Evolutionary conservation across 345 rosid species (phyloP).

Genomic region (Populus ilicifolia): DNA sequence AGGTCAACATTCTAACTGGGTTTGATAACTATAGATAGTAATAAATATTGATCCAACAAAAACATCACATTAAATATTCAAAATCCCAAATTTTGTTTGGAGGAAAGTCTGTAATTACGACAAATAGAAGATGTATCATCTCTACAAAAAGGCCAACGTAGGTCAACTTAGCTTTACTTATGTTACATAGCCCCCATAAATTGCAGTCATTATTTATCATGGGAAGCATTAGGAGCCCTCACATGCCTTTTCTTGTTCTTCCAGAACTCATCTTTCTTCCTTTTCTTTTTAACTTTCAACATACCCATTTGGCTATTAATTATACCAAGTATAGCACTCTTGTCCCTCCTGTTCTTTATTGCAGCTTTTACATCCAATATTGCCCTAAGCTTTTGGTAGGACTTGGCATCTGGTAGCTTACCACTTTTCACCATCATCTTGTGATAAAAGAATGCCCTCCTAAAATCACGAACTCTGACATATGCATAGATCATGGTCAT

Average conservation of each 20-base stretch:
- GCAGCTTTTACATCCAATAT: constrained; percentile 74
- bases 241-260: constrained; percentile 51
- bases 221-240: constrained; percentile 16
- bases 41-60: too few relatives aligned
- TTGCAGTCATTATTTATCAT: background rate
- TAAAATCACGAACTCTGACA: constrained; percentile 80
- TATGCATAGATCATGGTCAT: constrained; percentile 85
- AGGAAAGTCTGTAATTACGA: background rate
- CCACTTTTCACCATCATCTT: constrained; percentile 81
- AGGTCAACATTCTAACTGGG: too few relatives aligned
- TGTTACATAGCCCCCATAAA: background rate
- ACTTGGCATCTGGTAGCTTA: constrained; percentile 68
- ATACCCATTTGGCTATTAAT: constrained; percentile 67
- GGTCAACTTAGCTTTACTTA: background rate
- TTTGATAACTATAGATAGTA: too few relatives aligned
- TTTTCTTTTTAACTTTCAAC: constrained; percentile 50
- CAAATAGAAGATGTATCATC: background rate
- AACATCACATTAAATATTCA: background rate
- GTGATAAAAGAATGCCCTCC: constrained; percentile 81
- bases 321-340: constrained; percentile 75
- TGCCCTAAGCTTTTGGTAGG: constrained; percentile 73
- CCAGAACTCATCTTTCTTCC: constrained; percentile 94
- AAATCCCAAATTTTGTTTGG: background rate
- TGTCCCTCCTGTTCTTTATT: constrained; percentile 59
- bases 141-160: background rate